A percentile compares a stretch with the other conserved stretches of the same genome.
Evolutionary conservation across 805 yeast genomes (phyloP).

Genomic region (Candida maesae): DNA sequence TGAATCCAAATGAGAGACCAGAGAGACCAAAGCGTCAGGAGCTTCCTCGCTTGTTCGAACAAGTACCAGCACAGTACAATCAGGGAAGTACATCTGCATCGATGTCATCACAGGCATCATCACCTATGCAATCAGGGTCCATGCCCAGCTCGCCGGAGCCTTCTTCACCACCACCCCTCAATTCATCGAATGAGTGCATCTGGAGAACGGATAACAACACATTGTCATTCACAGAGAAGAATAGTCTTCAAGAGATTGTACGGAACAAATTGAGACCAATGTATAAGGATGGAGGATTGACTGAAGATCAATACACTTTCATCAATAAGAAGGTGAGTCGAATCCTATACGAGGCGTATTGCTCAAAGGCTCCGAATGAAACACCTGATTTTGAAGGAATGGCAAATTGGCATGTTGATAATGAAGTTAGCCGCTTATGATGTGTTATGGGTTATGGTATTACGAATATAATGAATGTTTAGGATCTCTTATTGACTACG

Average conservation of each 20-base stretch:
- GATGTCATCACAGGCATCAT: slow-evolving; percentile 5
- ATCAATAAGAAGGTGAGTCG: slow-evolving; percentile 64
- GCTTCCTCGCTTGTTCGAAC: background rate
- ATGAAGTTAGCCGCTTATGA: slow-evolving; percentile 3
- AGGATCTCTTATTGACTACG: too few species aligned
- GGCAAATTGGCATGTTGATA: slow-evolving; percentile 13
- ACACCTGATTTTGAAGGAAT: slow-evolving; percentile 16
- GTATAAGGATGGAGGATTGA: slow-evolving; percentile 35
- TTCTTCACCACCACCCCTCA: slow-evolving; percentile 6
- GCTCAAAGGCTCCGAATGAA: slow-evolving; percentile 6
- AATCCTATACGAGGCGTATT: slow-evolving; percentile 43
- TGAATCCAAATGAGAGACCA: slow-evolving; percentile 1
- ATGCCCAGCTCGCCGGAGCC: slow-evolving; percentile 16
- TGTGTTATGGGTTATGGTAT: background rate
- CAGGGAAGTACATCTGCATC: background rate
- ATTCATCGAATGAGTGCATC: slow-evolving; percentile 7
- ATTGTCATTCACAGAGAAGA: slow-evolving; percentile 43
- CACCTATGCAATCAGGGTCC: slow-evolving; percentile 10
- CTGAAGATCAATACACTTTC: slow-evolving; percentile 45
- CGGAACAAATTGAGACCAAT: slow-evolving; percentile 48
- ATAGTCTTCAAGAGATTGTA: slow-evolving; percentile 53
- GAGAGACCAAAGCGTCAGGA: background rate
- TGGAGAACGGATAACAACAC: slow-evolving; percentile 11
- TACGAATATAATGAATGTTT: too few species aligned
- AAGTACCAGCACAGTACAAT: background rate